Percentiles rank a stretch among this genome's conserved stretches.
phyloP scores from a whole-genome alignment of 805 yeast species.

The Starmerella tilneyi region DNA sequence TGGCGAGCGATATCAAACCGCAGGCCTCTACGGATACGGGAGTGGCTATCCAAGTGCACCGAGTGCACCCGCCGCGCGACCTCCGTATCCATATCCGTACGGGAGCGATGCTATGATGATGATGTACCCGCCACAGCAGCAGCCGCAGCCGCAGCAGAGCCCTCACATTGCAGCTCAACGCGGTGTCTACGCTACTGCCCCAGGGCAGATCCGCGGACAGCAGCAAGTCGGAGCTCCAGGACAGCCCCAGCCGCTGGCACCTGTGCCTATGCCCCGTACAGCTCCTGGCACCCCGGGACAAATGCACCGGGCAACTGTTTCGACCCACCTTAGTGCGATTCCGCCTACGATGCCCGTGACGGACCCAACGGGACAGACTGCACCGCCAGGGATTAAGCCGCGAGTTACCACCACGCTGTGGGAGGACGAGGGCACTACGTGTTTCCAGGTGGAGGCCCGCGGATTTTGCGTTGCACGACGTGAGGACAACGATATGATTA shows the following conservation, averaged over 20 bases:
- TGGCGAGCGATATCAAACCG: constrained; percentile 16
- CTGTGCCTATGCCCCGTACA: constrained; percentile 10
- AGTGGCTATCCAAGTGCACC: constrained; percentile 17
- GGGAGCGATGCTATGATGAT: constrained; percentile 15
- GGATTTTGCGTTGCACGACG: constrained; percentile 72
- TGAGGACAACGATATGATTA: constrained; percentile 76
- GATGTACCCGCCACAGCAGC: constrained; percentile 18
- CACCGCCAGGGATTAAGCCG: constrained; percentile 39
- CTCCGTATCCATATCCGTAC: constrained; percentile 14
- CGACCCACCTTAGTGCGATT: constrained; percentile 22
- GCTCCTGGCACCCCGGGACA: constrained; percentile 7
- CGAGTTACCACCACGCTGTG: constrained; percentile 76
- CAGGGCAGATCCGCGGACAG: constrained; percentile 13
- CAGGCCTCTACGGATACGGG: constrained; percentile 16
- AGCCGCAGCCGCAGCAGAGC: constrained; percentile 11
- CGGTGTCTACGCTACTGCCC: constrained; percentile 9
- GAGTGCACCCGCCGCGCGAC: constrained; percentile 10
- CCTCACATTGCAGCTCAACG: constrained; percentile 15
- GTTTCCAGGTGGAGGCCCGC: constrained; percentile 77
- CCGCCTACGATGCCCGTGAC: constrained; percentile 28
- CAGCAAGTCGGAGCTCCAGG: constrained; percentile 12
- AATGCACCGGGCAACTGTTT: constrained; percentile 21
- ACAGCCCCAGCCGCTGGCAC: constrained; percentile 13
- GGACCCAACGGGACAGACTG: constrained; percentile 34
- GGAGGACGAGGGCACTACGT: constrained; percentile 79